phyloP scores from a whole-genome alignment of 2,329 filamentous ascomycete genomes.

The Pyricularia grisea region DNA sequence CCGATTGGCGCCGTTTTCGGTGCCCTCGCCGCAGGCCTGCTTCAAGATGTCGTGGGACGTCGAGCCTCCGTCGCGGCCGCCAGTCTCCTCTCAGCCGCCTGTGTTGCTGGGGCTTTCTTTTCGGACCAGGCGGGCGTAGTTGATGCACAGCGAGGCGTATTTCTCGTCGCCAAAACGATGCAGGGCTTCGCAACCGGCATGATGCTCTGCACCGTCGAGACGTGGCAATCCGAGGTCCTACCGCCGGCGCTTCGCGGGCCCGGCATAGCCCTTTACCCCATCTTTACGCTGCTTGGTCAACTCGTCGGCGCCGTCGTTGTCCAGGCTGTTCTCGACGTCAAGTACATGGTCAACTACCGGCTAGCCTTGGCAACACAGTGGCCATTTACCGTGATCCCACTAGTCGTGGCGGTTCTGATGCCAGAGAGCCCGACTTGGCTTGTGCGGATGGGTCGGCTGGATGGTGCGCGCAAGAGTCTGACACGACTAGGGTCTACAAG shows the following conservation, averaged over 20 bases:
- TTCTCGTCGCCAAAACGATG: not conserved
- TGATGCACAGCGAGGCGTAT: not conserved
- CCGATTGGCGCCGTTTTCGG: not conserved
- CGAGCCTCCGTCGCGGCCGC: not conserved
- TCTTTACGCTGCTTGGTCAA: constrained; percentile 2
- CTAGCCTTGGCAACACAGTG: not conserved
- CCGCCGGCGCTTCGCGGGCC: not conserved
- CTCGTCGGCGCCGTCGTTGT: not conserved
- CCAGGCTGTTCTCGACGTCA: not conserved
- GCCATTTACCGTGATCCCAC: not conserved
- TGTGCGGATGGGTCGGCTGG: constrained; percentile 20
- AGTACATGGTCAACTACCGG: not conserved
- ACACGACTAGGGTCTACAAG: constrained; percentile 24
- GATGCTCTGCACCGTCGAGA: constrained; percentile 1
- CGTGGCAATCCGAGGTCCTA: constrained; percentile 1
- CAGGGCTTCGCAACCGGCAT: constrained; percentile 1
- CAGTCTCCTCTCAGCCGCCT: not conserved
- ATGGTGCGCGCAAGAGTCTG: constrained; percentile 15
- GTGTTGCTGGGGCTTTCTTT: constrained; percentile 1
- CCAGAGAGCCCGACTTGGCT: constrained; percentile 30
- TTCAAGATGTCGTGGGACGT: not conserved
- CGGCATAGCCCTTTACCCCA: not conserved
- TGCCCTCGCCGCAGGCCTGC: not conserved
- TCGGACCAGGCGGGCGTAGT: not conserved
- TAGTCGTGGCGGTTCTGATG: constrained; percentile 13